Percentiles rank a stretch among this genome's conserved stretches.
phyloP scores from a whole-genome alignment of 2,329 filamentous ascomycete genomes.

The Talaromyces marneffei region DNA sequence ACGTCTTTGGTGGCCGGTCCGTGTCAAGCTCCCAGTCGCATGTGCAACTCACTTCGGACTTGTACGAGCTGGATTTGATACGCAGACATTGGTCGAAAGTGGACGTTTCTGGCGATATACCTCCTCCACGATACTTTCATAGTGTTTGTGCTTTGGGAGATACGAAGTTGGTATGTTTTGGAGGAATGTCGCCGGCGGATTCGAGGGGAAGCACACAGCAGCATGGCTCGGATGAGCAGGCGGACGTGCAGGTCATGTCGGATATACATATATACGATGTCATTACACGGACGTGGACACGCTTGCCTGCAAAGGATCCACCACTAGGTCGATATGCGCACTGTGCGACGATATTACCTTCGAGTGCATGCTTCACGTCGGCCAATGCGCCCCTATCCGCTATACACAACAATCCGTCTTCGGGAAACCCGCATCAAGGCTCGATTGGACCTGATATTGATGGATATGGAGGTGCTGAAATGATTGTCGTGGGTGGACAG shows the following conservation, averaged over 20 bases:
- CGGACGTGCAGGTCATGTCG: conserved; percentile 94
- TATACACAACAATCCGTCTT: conserved; percentile 80
- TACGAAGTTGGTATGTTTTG: conserved; percentile 95
- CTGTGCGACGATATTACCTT: conserved; percentile 87
- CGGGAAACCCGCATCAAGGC: conserved; percentile 78
- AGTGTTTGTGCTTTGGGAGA: conserved; percentile 91
- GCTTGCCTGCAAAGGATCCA: conserved; percentile 69
- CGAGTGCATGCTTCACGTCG: conserved; percentile 79
- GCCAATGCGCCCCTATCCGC: conserved; percentile 77
- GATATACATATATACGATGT: conserved; percentile 96
- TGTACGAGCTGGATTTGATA: conserved; percentile 91
- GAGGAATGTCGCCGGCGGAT: conserved; percentile 81
- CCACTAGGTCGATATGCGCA: conserved; percentile 95
- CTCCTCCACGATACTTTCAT: conserved; percentile 91
- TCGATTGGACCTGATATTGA: conserved; percentile 83
- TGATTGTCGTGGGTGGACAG: conserved; percentile 94
- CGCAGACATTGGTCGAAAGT: conserved; percentile 89
- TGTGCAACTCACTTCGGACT: conserved; percentile 77
- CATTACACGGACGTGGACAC: conserved; percentile 74
- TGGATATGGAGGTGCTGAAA: conserved; percentile 86
- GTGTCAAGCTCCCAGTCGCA: conserved; percentile 77
- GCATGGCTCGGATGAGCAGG: conserved; percentile 56
- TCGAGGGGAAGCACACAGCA: conserved; percentile 38
- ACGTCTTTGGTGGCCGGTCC: conserved; percentile 89
- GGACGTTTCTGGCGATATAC: conserved; percentile 75